A percentile compares a stretch with the other conserved stretches of the same genome.
These are phyloP conservation scores for Asclepias syriaca DNA, from an alignment of 257 asterid genomes.

Conservation along the genomic window DNA sequence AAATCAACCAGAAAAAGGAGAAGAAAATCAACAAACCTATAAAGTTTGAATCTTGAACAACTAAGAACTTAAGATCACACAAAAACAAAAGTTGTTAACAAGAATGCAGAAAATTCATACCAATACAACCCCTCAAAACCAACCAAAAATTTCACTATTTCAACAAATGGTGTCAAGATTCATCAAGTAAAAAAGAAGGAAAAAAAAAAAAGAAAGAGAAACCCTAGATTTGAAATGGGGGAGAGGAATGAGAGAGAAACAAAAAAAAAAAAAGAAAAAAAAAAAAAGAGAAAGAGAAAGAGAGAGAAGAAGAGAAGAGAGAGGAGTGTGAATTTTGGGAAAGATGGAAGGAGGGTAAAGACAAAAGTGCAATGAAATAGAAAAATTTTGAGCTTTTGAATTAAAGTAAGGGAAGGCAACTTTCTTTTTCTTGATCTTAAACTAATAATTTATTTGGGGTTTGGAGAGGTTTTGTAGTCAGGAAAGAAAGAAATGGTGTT, in stretches of 20 bases:
- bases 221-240: conserved; percentile 72
- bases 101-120: conserved; percentile 43
- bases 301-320: conserved; percentile 10
- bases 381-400: conserved; percentile 46
- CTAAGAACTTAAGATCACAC: conserved; percentile 19
- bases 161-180: conserved; percentile 18
- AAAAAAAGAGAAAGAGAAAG: not conserved
- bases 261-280: not conserved
- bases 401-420: conserved; percentile 37
- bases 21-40: not conserved
- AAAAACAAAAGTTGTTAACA: conserved; percentile 23
- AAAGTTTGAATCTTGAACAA: conserved; percentile 22
- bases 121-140: conserved; percentile 19
- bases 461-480: conserved; percentile 13
- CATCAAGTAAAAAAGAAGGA: conserved; percentile 15
- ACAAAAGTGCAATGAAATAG: conserved; percentile 66
- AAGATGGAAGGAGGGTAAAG: conserved; percentile 50
- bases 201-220: conserved; percentile 21
- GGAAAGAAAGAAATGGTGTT: conserved; percentile 6
- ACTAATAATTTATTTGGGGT: conserved; percentile 14
- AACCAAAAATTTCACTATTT: conserved; percentile 21
- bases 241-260: conserved; percentile 16
- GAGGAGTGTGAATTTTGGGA: conserved; percentile 29
- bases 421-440: conserved; percentile 18
- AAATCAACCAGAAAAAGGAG: conserved; percentile 1